phyloP scores from a whole-genome alignment of 2,329 filamentous ascomycete genomes.

The Microdochium bolleyi region DNA sequence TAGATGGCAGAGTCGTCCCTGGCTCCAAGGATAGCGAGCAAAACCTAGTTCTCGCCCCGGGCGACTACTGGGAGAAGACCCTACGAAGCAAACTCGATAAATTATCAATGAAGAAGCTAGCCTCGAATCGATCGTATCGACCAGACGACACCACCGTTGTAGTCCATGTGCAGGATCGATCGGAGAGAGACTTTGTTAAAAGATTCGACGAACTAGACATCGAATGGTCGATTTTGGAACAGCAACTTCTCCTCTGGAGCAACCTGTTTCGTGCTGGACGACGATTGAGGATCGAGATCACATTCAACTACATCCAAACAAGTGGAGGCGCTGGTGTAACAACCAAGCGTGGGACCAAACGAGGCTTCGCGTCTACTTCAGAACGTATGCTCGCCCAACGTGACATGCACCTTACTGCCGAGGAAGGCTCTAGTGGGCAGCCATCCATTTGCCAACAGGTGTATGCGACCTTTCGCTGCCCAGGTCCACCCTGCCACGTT shows the following conservation, averaged over 20 bases:
- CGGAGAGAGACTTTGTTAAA: neutral
- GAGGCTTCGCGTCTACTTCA: too few relatives aligned
- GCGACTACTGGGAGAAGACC: too few relatives aligned
- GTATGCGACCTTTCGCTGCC: neutral
- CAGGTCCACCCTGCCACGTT: slow-evolving; percentile 2
- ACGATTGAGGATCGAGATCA: too few relatives aligned
- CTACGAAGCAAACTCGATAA: too few relatives aligned
- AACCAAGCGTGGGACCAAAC: slow-evolving; percentile 1
- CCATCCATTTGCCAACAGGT: neutral
- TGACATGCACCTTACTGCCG: too few relatives aligned
- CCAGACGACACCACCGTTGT: neutral
- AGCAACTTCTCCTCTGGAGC: too few relatives aligned
- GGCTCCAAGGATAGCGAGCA: too few relatives aligned
- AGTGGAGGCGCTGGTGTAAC: neutral
- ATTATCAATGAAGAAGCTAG: too few relatives aligned
- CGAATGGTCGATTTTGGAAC: neutral
- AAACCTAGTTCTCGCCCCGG: too few relatives aligned
- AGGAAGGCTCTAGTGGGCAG: neutral
- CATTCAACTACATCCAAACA: neutral
- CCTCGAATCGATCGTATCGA: too few relatives aligned
- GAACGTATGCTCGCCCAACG: too few relatives aligned
- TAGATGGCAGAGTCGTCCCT: neutral
- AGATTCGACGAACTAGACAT: neutral
- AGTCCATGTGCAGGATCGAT: neutral
- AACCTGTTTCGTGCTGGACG: too few relatives aligned